Conservation (phyloP, 208 protist species). For the Wallacemonas sp. region DNA sequence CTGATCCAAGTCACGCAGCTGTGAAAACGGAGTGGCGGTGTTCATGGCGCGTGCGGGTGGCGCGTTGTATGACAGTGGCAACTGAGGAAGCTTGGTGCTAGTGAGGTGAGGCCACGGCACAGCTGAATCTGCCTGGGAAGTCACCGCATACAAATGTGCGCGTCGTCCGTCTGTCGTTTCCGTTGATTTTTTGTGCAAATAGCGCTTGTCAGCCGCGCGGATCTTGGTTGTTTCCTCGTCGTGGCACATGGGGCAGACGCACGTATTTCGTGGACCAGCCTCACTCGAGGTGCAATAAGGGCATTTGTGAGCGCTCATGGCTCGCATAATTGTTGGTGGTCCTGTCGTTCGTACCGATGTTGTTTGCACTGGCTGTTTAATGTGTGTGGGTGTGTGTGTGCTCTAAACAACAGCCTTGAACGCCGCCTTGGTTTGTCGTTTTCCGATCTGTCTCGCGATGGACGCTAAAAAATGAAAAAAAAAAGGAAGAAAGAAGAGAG, state of each 20-base stretch:
- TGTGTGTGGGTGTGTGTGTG: too few species aligned
- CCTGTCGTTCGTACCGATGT: too few species aligned
- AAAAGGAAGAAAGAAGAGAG: too few species aligned
- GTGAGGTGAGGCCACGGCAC: conserved; percentile 4
- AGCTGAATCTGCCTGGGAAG: neutral
- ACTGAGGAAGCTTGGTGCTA: conserved; percentile 6
- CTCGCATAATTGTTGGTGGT: too few species aligned
- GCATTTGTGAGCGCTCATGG: conserved; percentile 15
- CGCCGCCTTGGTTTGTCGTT: too few species aligned
- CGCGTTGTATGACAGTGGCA: neutral
- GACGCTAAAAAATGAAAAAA: conserved; percentile 20
- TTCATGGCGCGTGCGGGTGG: neutral
- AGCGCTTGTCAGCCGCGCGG: conserved; percentile 6
- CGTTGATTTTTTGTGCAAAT: conserved; percentile 13
- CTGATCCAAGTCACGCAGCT: conserved; percentile 8
- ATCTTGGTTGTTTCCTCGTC: conserved; percentile 21
- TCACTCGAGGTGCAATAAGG: conserved; percentile 14
- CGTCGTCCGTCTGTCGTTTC: conserved; percentile 1
- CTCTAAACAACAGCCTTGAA: too few species aligned
- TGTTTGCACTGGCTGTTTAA: too few species aligned
- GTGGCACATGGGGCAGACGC: conserved; percentile 25
- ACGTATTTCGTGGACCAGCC: conserved; percentile 18
- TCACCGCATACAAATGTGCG: neutral
- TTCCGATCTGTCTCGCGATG: neutral
- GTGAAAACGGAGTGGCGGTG: conserved; percentile 10